Base-by-base conservation (phyloP, 768 basidiomycete genomes). In the Pholiota microspora region DNA sequence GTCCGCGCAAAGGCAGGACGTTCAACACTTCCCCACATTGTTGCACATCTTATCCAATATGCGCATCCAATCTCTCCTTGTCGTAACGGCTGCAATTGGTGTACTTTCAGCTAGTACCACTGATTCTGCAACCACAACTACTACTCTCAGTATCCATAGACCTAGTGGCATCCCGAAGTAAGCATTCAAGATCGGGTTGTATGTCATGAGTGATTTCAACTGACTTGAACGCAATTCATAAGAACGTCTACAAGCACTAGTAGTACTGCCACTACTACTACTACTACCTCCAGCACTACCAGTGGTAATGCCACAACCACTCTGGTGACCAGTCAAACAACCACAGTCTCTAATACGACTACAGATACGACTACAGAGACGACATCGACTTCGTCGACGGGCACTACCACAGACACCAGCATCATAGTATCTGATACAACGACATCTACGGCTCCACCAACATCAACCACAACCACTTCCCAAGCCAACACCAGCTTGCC, bases 131-230 rank as follows among this genome's bases (percentile, higher is more conserved):
- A 12, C 44, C n/a, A 28, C 36, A 16, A 44, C 45, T 12, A 31
- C 46, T 8, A 12, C 27, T 15, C 8, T 1, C 12, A 21, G 8
- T 7, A 51, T 54, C 9, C 47, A 44, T 15, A 46, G 49, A 15
- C 53, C 60, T 7, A 57, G 55, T 27, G 60, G 57, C 27, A 45
- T 53, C 6, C 57, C 60, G 9, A 50, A 57, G 60, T 61, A 54
- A 24, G 56, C 38, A 2, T 9, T 4, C 2, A 27, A n/a, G n/a
- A n/a, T n/a, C n/a, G n/a, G n/a, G n/a, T n/a, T 13, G 5, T 25
- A 25, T n/a, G 7, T 3, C n/a, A 35, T 28, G 32, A 9, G 23
- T 21, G n/a, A 36, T 27, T 10, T 7, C 49, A 27, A 55, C 35
- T 28, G 32, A 3, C 6, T 12, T 29, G 23, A 18, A 3, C 28